These are phyloP conservation scores for Phialophora macrospora DNA, from an alignment of 2,329 filamentous ascomycete genomes.

Conservation along the genomic window DNA sequence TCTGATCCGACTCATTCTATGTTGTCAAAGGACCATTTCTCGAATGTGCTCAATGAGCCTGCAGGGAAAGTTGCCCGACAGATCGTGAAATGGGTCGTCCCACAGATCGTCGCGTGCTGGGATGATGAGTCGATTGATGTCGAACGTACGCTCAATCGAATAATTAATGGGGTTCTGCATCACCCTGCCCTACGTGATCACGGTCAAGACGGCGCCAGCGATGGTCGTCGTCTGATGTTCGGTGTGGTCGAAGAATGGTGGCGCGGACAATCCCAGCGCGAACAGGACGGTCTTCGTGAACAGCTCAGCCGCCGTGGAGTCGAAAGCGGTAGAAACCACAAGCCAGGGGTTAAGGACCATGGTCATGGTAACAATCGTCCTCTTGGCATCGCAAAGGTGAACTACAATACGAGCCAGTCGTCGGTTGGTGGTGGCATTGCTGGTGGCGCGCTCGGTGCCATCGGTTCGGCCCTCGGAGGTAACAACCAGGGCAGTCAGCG, in stretches of 20 bases:
- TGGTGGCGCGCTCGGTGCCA: conserved; percentile 43
- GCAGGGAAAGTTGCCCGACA: conserved; percentile 81
- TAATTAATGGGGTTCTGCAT: conserved; percentile 82
- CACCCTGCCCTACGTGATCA: conserved; percentile 78
- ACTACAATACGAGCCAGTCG: conserved; percentile 39
- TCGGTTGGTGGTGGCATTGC: conserved; percentile 37
- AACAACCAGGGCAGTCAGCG: conserved; percentile 23
- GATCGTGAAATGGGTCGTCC: conserved; percentile 82
- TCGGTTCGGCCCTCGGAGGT: conserved; percentile 37
- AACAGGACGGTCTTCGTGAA: conserved; percentile 69
- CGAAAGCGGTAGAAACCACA: conserved; percentile 78
- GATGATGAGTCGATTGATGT: conserved; percentile 76
- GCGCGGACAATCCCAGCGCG: conserved; percentile 65
- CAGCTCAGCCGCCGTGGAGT: conserved; percentile 82
- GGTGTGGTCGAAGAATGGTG: conserved; percentile 83
- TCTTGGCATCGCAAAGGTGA: conserved; percentile 66
- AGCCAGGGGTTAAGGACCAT: conserved; percentile 78
- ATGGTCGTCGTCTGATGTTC: conserved; percentile 80
- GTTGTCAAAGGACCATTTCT: conserved; percentile 95
- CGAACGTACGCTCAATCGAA: conserved; percentile 71
- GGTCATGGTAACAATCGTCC: conserved; percentile 86
- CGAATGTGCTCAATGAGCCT: conserved; percentile 85
- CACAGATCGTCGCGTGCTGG: conserved; percentile 85
- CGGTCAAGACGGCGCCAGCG: conserved; percentile 70
- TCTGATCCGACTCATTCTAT: conserved; percentile 91